Evolutionary conservation across 768 basidiomycete species (phyloP).

Genomic region (Trichaptum fuscoviolaceum): DNA sequence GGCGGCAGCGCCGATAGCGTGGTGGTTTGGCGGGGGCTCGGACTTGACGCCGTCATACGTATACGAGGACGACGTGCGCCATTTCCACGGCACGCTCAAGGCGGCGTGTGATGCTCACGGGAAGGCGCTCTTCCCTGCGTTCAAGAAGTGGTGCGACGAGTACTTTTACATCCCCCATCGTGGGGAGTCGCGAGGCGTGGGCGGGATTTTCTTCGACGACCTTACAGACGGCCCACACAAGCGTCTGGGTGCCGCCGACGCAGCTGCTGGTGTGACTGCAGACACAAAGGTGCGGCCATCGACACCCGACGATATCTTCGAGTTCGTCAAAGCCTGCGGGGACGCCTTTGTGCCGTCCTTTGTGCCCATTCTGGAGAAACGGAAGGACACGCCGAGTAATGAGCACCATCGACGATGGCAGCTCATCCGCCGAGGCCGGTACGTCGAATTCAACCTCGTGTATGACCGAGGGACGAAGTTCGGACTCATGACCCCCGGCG

Average conservation of each 20-base stretch:
- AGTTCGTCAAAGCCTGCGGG: constrained; percentile 65
- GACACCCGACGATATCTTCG: constrained; percentile 67
- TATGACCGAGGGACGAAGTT: constrained; percentile 87
- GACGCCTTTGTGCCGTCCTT: constrained; percentile 87
- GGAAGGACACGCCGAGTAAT: constrained; percentile 50
- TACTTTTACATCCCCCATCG: constrained; percentile 95
- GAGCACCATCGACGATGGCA: constrained; percentile 86
- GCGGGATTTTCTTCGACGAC: constrained; percentile 97
- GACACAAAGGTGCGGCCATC: constrained; percentile 37
- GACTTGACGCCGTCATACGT: constrained; percentile 95
- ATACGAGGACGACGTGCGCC: constrained; percentile 76
- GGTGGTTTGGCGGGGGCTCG: constrained; percentile 98
- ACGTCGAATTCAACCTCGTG: constrained; percentile 93
- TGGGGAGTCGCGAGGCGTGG: constrained; percentile 79
- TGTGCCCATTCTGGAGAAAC: constrained; percentile 71
- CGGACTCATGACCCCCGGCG: constrained; percentile 77
- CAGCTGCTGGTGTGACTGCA: constrained; percentile 14
- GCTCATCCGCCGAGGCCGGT: constrained; percentile 81
- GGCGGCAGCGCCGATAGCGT: constrained; percentile 49
- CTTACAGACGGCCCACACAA: constrained; percentile 61
- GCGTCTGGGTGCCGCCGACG: constrained; percentile 43
- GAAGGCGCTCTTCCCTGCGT: constrained; percentile 58
- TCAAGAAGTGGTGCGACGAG: constrained; percentile 97
- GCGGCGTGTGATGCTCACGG: constrained; percentile 72
- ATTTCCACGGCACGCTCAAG: constrained; percentile 82